Percentiles rank a stretch among this genome's conserved stretches.
Conservation (phyloP, 345 rosid genomes). For the Eutrema heterophyllum region DNA sequence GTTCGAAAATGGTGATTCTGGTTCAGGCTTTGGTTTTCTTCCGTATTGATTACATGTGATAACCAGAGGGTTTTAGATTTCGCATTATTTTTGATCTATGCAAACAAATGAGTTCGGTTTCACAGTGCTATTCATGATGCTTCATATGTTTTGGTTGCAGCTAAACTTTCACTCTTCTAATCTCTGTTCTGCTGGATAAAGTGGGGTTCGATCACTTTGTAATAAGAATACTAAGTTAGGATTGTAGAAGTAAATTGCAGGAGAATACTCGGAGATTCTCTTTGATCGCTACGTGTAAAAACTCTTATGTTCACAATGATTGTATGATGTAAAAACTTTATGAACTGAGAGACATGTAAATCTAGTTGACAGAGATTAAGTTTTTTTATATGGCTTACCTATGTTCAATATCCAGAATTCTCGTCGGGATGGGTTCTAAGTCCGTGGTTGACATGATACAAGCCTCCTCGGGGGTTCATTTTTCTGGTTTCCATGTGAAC, state of each 20-base stretch:
- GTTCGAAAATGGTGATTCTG: not conserved
- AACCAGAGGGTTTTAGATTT: not conserved
- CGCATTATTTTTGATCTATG: conserved; percentile 11
- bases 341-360: not conserved
- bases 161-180: not conserved
- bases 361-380: not conserved
- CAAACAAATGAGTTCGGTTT: not conserved
- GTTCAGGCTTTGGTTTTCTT: not conserved
- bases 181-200: conserved; percentile 1
- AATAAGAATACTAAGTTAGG: not conserved
- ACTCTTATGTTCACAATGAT: not conserved
- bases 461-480: conserved; percentile 79
- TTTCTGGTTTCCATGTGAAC: conserved; percentile 59
- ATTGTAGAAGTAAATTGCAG: not conserved
- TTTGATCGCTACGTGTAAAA: not conserved
- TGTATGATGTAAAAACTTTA: not conserved
- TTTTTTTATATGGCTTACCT: not conserved
- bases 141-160: not conserved
- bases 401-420: not conserved
- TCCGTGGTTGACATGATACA: conserved; percentile 84
- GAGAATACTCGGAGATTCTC: not conserved
- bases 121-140: not conserved
- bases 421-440: conserved; percentile 25
- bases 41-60: not conserved
- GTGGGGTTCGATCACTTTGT: conserved; percentile 1